phyloP scores from a whole-genome alignment of 2,329 filamentous ascomycete genomes.

The Orbilia javanica region DNA sequence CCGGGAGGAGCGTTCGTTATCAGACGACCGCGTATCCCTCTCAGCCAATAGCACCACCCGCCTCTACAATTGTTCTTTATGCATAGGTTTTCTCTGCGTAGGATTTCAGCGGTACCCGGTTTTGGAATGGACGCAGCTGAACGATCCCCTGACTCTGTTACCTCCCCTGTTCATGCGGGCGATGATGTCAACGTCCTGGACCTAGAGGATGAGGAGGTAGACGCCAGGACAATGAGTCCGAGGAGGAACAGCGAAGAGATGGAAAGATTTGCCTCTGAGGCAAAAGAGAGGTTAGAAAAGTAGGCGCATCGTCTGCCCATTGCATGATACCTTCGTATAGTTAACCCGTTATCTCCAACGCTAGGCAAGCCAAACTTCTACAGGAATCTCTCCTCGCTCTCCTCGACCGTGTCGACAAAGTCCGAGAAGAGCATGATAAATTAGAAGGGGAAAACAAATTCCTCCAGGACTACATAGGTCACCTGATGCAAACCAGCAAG shows the following conservation, averaged over 20 bases:
- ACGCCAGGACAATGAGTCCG: slow-evolving; percentile 94
- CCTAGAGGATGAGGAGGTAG: slow-evolving; percentile 73
- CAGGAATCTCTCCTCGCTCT: slow-evolving; percentile 91
- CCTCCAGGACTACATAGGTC: slow-evolving; percentile 96
- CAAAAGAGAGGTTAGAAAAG: slow-evolving; percentile 68
- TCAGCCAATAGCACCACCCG: neutral
- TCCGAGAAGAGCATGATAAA: slow-evolving; percentile 95
- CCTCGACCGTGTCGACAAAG: slow-evolving; percentile 92
- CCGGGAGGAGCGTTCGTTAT: neutral
- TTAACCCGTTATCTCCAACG: slow-evolving; percentile 7
- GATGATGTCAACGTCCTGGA: slow-evolving; percentile 56
- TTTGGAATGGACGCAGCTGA: slow-evolving; percentile 58
- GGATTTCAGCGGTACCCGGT: slow-evolving; percentile 55
- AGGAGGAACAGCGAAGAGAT: slow-evolving; percentile 90
- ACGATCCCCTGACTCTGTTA: slow-evolving; percentile 56
- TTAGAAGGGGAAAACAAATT: slow-evolving; percentile 97
- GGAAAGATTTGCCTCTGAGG: slow-evolving; percentile 85
- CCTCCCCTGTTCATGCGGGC: slow-evolving; percentile 51
- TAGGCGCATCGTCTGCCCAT: slow-evolving; percentile 12
- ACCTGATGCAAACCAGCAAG: slow-evolving; percentile 83
- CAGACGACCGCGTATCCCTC: neutral
- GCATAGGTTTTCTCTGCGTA: slow-evolving; percentile 49
- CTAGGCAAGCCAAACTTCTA: slow-evolving; percentile 85
- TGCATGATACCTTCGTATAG: neutral
- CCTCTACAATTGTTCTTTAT: slow-evolving; percentile 24